Evolutionary conservation across 23 red algal genomes (phyloP).

Genomic region (Gracilariopsis chorda): DNA sequence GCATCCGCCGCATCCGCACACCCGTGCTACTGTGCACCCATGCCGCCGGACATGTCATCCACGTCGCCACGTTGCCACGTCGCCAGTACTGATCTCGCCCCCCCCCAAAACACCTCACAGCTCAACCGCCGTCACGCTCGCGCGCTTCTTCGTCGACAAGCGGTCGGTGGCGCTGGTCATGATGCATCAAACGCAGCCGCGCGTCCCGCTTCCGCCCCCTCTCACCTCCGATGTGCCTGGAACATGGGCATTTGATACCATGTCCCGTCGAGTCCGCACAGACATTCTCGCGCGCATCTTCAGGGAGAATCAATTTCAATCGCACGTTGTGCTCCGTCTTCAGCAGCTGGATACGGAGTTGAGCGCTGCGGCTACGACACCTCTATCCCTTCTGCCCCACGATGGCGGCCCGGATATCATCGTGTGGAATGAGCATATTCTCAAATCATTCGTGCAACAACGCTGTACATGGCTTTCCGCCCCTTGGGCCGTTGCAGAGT

Average conservation of each 20-base stretch:
- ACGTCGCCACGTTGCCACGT: not conserved
- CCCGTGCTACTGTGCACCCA: not conserved
- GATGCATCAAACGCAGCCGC: not conserved
- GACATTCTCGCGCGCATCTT: slow-evolving; percentile 90
- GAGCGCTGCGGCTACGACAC: slow-evolving; percentile 1
- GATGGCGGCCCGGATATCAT: slow-evolving; percentile 66
- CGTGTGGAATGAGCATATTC: slow-evolving; percentile 75
- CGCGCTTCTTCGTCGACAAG: no score
- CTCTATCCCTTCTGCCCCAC: slow-evolving; percentile 44
- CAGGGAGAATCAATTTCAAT: slow-evolving; percentile 84
- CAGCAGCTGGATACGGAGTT: slow-evolving; percentile 63
- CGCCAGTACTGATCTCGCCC: not conserved
- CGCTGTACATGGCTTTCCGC: slow-evolving; percentile 85
- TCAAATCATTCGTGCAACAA: slow-evolving; percentile 20
- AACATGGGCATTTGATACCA: slow-evolving; percentile 96
- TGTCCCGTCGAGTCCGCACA: slow-evolving; percentile 76
- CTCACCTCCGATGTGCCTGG: slow-evolving; percentile 73
- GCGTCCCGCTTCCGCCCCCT: slow-evolving; percentile 73
- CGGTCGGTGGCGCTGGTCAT: no score
- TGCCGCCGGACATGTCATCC: not conserved
- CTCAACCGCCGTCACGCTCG: not conserved
- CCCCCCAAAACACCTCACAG: no score
- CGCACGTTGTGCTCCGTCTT: slow-evolving; percentile 9
- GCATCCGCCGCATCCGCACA: not conserved
- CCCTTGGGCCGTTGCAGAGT: slow-evolving; percentile 87